phyloP scores from a whole-genome alignment of 192 early-diverging fungal species.

The Rhizophagus clarus region DNA sequence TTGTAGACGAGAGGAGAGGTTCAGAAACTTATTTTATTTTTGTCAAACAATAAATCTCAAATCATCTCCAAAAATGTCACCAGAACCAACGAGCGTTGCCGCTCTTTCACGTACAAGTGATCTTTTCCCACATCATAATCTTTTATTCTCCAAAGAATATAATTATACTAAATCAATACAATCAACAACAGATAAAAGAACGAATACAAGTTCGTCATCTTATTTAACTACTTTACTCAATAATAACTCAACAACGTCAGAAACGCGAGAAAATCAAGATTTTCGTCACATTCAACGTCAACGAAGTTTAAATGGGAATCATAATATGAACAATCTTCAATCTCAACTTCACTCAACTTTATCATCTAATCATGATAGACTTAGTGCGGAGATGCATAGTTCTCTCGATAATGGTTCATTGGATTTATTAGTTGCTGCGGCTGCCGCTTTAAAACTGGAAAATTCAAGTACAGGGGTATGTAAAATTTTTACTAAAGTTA shows the following conservation, averaged over 20 bases:
- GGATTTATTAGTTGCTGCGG: constrained; percentile 5
- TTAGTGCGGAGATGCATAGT: neutral
- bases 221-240: neutral
- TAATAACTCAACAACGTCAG: neutral
- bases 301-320: neutral
- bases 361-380: constrained; percentile 12
- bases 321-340: neutral
- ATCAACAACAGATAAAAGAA: neutral
- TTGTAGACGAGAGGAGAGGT: neutral
- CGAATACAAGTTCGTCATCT: neutral
- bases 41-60: neutral
- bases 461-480: constrained; percentile 6
- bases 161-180: neutral
- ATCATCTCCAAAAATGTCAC: constrained; percentile 1
- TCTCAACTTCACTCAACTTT: neutral
- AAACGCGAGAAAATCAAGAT: constrained; percentile 2
- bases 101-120: neutral
- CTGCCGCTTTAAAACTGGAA: neutral
- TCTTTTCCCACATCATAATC: neutral
- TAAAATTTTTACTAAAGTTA: neutral
- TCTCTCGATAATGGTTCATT: neutral
- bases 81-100: constrained; percentile 16
- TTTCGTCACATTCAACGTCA: constrained; percentile 6
- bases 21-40: neutral
- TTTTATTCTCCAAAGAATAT: constrained; percentile 8